A percentile compares a stretch with the other conserved stretches of the same genome.
These are phyloP conservation scores for Bruguiera sexangula DNA, from an alignment of 345 rosid genomes.

Conservation along the genomic window DNA sequence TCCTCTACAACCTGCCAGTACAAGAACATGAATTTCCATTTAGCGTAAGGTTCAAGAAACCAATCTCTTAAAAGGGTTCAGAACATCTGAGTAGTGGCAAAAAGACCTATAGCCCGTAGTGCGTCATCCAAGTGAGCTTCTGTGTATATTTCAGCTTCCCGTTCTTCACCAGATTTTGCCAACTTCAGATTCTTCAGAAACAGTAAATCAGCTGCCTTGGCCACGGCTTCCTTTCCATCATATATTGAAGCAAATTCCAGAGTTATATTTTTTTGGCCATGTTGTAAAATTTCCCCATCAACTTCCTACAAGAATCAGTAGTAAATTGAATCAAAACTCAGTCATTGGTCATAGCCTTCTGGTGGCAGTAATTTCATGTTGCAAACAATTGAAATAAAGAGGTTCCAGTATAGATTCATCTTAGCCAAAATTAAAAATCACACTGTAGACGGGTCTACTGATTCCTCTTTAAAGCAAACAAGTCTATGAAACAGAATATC, in stretches of 20 bases:
- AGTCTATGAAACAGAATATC: background rate
- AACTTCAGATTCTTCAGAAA: conserved; percentile 45
- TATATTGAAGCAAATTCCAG: conserved; percentile 72
- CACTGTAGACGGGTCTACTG: too few species aligned
- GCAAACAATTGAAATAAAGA: too few species aligned
- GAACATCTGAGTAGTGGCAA: conserved; percentile 27
- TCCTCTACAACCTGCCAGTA: conserved; percentile 52
- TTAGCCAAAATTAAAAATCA: too few species aligned
- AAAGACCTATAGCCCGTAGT: conserved; percentile 59
- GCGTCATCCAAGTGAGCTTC: conserved; percentile 70
- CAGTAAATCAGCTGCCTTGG: conserved; percentile 77
- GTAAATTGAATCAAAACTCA: conserved; percentile 5
- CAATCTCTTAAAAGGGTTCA: background rate
- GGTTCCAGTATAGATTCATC: too few species aligned
- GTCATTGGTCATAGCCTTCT: conserved; percentile 1
- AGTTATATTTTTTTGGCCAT: conserved; percentile 30
- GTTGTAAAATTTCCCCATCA: conserved; percentile 27
- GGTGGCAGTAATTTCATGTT: background rate
- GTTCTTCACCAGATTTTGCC: conserved; percentile 30
- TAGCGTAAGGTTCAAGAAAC: conserved; percentile 4
- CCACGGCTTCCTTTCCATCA: conserved; percentile 81
- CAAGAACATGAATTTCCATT: conserved; percentile 12
- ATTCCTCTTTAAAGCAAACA: too few species aligned
- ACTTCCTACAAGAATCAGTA: conserved; percentile 38
- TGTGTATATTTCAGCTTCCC: conserved; percentile 50